Base-by-base conservation (phyloP, 2,329 filamentous ascomycete species). In the Fusarium sp. region DNA sequence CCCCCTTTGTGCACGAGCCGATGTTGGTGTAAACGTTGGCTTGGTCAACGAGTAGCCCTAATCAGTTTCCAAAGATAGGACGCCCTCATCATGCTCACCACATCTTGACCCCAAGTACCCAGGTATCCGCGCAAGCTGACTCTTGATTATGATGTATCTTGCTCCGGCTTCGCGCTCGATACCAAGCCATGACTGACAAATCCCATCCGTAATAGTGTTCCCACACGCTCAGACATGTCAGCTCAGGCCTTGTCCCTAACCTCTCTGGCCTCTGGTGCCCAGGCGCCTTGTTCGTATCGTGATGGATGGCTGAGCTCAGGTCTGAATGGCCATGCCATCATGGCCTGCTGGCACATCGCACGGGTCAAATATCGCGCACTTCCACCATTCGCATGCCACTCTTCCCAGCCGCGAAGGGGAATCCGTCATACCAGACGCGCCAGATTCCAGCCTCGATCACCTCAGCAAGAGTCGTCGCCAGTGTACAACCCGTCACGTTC, bases 401-500 rank as follows among this genome's bases (percentile, higher is more conserved):
- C 25, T 59, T 67, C 50, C 60, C 23, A 60, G 27, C 59, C 54
- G 52, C 7, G 54, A 72, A 62, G 57, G 43, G 57, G 58, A 57
- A 70, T 70, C 50, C 45, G 66, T 63, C 61, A 56, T 73, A 69
- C 45, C 70, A 70, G 52, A 72, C 58, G 37, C 52, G 66, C 66
- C 67, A 43, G 62, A 59, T 68, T 65, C 70, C 63, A 60, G 52
- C 68, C 56, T 67, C 63, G 48, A 56, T 72, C 52, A 59, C 62
- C 48, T 48, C 59, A 39, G 54, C 48, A 37, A 43, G 52, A 61
- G 52, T 48, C 50, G 69, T 69, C 64, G 45, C 52, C 61, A 43
- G 71, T 70, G 68, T 73, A 67, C 67, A 66, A 73, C 73, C 11
- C 59, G 71, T 79, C 76, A 79, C 77, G 77, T 79, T 79, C 67